A percentile compares a stretch with the other conserved stretches of the same genome.
phyloP scores from a whole-genome alignment of 1,284 basidiomycete genomes.

The Apiotrichum montevideense region DNA sequence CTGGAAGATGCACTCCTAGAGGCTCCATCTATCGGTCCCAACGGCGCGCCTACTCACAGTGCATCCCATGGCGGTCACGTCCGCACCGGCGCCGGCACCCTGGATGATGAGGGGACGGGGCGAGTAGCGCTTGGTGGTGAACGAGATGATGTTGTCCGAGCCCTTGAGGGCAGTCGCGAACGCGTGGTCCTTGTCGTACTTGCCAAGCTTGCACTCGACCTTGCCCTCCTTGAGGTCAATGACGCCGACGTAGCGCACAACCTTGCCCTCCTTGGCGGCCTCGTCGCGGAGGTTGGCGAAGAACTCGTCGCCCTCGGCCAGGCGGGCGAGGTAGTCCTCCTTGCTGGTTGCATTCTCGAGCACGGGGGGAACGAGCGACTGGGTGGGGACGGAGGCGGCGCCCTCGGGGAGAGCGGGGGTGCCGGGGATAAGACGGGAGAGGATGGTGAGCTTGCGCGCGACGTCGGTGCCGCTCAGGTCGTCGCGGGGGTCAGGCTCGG shows the following conservation, averaged over 20 bases:
- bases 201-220: conserved; percentile 81
- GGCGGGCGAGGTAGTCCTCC: conserved; percentile 70
- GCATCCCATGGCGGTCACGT: conserved; percentile 97
- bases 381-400: conserved; percentile 72
- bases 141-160: conserved; percentile 96
- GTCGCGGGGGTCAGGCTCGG: conserved; percentile 94
- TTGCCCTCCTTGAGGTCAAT: conserved; percentile 70
- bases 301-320: conserved; percentile 77
- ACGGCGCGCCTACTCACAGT: conserved; percentile 33
- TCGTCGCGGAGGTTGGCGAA: conserved; percentile 70
- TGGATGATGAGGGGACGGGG: conserved; percentile 83
- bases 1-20: no score
- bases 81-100: conserved; percentile 91
- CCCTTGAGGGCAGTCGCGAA: conserved; percentile 93
- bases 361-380: conserved; percentile 75
- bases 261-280: conserved; percentile 69
- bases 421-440: conserved; percentile 65
- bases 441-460: conserved; percentile 91
- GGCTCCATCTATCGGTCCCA: no score
- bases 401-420: conserved; percentile 55
- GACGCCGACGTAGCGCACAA: conserved; percentile 89
- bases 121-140: conserved; percentile 85
- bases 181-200: conserved; percentile 83
- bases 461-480: conserved; percentile 96
- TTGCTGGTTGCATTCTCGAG: conserved; percentile 64